Evolutionary conservation across 495 filamentous ascomycete species (phyloP), one percentile per base, ranked within the genome.

Genomic region (Neohortaea acidophila): DNA sequence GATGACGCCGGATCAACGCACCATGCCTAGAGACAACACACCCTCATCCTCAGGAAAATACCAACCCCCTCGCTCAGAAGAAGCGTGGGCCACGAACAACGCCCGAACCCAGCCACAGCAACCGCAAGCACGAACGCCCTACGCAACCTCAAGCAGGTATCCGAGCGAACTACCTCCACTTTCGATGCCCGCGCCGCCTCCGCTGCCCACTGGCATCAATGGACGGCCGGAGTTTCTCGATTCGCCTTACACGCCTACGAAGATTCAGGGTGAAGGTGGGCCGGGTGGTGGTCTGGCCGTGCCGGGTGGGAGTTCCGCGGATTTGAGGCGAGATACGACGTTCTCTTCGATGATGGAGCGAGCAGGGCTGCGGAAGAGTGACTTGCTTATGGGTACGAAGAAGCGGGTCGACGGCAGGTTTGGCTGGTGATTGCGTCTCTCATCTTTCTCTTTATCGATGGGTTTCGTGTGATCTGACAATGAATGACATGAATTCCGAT

Each of bases 331-430:
- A 12, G 42, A 68, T 43, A 81, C 75, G 13, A 78, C 72, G 2
- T 81, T 83, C 47, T 67, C 65, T 19, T 68, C 73, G 44, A 64
- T 83, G 60, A 72, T 84, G 61, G 66, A 73, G 46, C 55, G 60
- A 14, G 74, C 68, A 1, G 68, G 65, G 9, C 66, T 72, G 32
- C 60, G 55, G 47, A 55, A 56, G 32, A 51, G 46, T 19, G 46
- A 49, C 23, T 36, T 44, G 46, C 2, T 33, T 6, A 27, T 39
- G 20, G 43, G 36, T 4, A 36, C n/a, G n/a, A n/a, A n/a, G n/a
- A n/a, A n/a, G n/a, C n/a, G n/a, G n/a, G n/a, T n/a, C n/a, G n/a
- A n/a, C n/a, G n/a, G n/a, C n/a, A n/a, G n/a, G n/a, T n/a, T n/a
- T n/a, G n/a, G n/a, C n/a, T n/a, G n/a, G n/a, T n/a, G n/a, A n/a